Percentiles rank a stretch among this genome's conserved stretches.
Evolutionary conservation across 2,329 filamentous ascomycete species (phyloP).

Genomic region (Fusarium falciforme): DNA sequence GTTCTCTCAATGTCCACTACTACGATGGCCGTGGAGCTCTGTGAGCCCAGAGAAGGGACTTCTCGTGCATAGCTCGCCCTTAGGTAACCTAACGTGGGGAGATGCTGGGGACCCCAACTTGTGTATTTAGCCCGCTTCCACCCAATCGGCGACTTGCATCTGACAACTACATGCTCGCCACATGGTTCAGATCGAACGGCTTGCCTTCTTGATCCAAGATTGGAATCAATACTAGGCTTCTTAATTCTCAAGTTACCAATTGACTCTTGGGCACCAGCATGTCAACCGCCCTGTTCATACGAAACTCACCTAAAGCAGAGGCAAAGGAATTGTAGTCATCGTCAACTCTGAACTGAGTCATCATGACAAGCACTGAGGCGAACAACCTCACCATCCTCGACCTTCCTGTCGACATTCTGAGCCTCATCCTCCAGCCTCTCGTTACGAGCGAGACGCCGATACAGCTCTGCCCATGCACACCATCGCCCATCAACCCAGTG

Average conservation of each 20-base stretch:
- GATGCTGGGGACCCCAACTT: not conserved
- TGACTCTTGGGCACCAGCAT: constrained; percentile 1
- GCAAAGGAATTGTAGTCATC: not conserved
- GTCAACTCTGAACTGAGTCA: constrained; percentile 1
- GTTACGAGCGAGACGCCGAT: constrained; percentile 41
- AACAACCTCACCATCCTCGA: constrained; percentile 47
- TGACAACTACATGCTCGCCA: not conserved
- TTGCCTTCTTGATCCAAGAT: constrained; percentile 1
- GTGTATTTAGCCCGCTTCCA: not conserved
- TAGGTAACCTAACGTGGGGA: not conserved
- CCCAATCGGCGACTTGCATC: constrained; percentile 1
- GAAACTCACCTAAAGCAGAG: not conserved
- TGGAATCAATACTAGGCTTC: not conserved
- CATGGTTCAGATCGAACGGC: not conserved
- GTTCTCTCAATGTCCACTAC: not conserved
- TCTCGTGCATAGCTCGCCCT: not conserved
- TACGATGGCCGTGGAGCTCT: not conserved
- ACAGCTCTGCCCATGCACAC: constrained; percentile 45
- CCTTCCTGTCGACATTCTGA: constrained; percentile 49
- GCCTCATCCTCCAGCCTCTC: constrained; percentile 46
- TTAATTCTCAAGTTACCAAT: not conserved
- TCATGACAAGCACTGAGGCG: constrained; percentile 19
- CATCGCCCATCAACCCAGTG: constrained; percentile 38
- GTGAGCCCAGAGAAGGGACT: not conserved
- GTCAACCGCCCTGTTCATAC: not conserved